phyloP scores from a whole-genome alignment of 1,284 basidiomycete genomes.

The Mrakiaceae sp. region DNA sequence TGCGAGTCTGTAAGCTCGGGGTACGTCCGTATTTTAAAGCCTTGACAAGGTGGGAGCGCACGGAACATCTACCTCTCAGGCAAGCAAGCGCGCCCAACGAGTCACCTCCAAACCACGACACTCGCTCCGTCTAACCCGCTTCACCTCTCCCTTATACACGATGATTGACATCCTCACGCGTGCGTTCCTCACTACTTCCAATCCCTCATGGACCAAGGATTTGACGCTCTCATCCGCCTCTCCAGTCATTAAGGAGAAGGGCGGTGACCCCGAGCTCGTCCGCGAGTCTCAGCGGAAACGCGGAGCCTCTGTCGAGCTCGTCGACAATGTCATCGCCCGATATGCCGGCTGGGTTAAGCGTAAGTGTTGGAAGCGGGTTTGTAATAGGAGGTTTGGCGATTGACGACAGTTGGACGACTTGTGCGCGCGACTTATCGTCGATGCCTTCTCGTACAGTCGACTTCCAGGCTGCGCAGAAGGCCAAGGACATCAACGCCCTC shows the following conservation, averaged over 20 bases:
- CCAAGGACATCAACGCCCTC: constrained; percentile 74
- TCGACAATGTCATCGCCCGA: constrained; percentile 86
- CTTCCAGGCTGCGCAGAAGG: constrained; percentile 64
- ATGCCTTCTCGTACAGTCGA: constrained; percentile 48
- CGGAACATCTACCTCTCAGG: no score
- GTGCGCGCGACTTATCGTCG: background rate
- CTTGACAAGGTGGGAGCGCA: no score
- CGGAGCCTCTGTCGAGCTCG: constrained; percentile 74
- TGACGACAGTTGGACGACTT: constrained; percentile 3
- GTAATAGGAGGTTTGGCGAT: background rate
- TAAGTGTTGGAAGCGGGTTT: constrained; percentile 38
- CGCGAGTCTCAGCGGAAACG: constrained; percentile 87
- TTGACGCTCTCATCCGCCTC: background rate
- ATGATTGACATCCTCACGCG: constrained; percentile 36
- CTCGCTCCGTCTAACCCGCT: background rate
- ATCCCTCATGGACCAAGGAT: background rate
- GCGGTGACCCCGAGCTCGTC: constrained; percentile 88
- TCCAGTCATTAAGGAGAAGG: constrained; percentile 47
- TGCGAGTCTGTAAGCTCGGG: no score
- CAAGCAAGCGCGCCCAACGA: no score
- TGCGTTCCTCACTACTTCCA: constrained; percentile 19
- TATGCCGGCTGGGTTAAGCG: constrained; percentile 87
- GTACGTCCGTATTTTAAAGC: no score
- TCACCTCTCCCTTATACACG: background rate
- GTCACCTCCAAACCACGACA: background rate